Evolutionary conservation across 257 asterid genomes (phyloP), one percentile per base, ranked within the genome.

Genomic region (Solanum raphanifolium): DNA sequence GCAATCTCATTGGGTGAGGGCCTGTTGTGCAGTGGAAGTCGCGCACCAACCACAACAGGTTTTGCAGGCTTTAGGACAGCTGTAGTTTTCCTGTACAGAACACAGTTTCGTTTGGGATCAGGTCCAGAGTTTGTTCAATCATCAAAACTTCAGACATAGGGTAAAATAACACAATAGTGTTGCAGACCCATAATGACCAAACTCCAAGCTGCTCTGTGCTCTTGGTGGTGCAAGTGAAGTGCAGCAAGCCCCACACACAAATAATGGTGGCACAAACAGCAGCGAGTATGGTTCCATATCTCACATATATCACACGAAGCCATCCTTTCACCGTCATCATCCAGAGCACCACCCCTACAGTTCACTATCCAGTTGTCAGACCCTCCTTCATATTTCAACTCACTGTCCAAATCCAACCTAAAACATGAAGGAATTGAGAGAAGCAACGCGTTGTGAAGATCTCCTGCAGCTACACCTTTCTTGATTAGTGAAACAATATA

Each of bases 271-370:
- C 87, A 92, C 98, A 0, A 91, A 34, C 92, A 86, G 93, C 99
- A 96, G 8, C 83, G 89, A 1, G 98, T 97, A 72, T 97, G 99
- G 93, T 95, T 96, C 99, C 99, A 97, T 31, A 89, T 88, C 89
- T 92, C 99, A 32, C 99, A 97, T 34, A 93, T 87, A 88, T 97
- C 99, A 86, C 99, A 97, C 2, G 98, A 90, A 39, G 96, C 93
- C 99, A 97, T 97, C 87, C 98, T 93, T 88, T 97, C 99, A 5
- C 99, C 99, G 55, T 97, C 99, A 9, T 97, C 98, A 20, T 97
- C 99, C 48, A 65, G 74, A 16, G 99, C 98, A 76, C 99, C 99
- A 71, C 99, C 95, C 88, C 89, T 93, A 90, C 99, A 95, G 55
- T 86, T 91, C 1, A 97, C 98, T 0, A 90, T 94, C 99, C 99